A percentile compares a stretch with the other conserved stretches of the same genome.
Evolutionary conservation across 2,329 filamentous ascomycete genomes (phyloP).

Genomic region (Trichoderma asperellum): DNA sequence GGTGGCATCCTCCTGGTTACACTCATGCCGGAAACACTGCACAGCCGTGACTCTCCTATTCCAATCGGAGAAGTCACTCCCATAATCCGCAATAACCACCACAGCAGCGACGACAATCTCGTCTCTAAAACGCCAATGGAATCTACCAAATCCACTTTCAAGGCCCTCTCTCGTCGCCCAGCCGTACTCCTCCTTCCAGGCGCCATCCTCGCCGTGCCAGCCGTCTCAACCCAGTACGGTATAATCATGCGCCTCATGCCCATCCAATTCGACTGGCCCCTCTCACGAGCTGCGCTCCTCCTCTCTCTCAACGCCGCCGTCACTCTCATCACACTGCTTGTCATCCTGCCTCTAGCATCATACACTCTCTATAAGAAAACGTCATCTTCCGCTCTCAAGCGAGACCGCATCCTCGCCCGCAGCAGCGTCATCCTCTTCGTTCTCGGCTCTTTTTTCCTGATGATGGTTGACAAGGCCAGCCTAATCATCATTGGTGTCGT

Average conservation of each 20-base stretch:
- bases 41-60: neutral
- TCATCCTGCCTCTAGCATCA: slow-evolving; percentile 33
- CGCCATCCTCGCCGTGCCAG: slow-evolving; percentile 33
- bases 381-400: slow-evolving; percentile 12
- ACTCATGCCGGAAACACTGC: slow-evolving; percentile 35
- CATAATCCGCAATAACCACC: neutral
- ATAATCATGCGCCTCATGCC: slow-evolving; percentile 36
- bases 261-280: slow-evolving; percentile 35
- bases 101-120: neutral
- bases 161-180: slow-evolving; percentile 32
- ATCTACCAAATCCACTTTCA: slow-evolving; percentile 24
- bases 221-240: slow-evolving; percentile 33
- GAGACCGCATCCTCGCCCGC: slow-evolving; percentile 32
- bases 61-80: neutral
- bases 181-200: slow-evolving; percentile 35
- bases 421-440: slow-evolving; percentile 34
- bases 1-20: slow-evolving; percentile 31
- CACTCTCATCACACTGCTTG: slow-evolving; percentile 34
- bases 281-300: slow-evolving; percentile 33
- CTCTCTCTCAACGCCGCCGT: slow-evolving; percentile 34
- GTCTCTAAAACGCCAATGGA: neutral
- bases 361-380: slow-evolving; percentile 28
- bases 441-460: slow-evolving; percentile 34
- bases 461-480: slow-evolving; percentile 32
- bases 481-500: slow-evolving; percentile 34